These are phyloP conservation scores for Paracoccidioides brasiliensis DNA, from an alignment of 2,329 filamentous ascomycete genomes.

Conservation along the genomic window DNA sequence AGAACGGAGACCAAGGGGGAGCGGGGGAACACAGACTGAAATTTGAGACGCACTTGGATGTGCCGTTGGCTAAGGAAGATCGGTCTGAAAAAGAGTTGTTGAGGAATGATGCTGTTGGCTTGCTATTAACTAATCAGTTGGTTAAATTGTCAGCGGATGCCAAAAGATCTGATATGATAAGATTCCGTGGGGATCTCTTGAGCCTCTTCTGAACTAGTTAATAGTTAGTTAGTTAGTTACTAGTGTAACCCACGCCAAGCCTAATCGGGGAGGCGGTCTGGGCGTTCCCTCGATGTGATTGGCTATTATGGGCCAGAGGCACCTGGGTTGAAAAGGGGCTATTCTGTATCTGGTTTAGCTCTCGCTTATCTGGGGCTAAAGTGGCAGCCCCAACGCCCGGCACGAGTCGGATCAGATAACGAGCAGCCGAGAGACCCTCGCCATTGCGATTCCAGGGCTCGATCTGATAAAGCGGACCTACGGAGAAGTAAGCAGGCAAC, in stretches of 20 bases:
- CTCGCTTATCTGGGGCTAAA: not conserved
- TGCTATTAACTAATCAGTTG: not conserved
- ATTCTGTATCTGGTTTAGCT: too few species aligned
- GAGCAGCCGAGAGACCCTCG: too few species aligned
- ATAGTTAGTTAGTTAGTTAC: too few species aligned
- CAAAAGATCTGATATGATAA: conserved; percentile 14
- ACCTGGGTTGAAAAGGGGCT: too few species aligned
- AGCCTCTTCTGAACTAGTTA: too few species aligned
- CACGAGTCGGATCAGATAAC: conserved; percentile 10
- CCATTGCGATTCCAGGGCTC: not conserved
- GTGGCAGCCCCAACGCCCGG: too few species aligned
- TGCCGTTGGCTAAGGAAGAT: too few species aligned
- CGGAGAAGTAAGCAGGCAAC: too few species aligned
- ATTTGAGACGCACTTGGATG: not conserved
- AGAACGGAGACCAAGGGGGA: not conserved
- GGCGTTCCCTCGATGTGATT: not conserved
- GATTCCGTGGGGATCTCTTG: conserved; percentile 7
- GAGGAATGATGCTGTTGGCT: not conserved
- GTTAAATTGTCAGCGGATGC: not conserved
- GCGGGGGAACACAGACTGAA: not conserved
- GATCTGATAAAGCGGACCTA: not conserved
- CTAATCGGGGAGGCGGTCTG: too few species aligned
- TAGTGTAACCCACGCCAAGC: too few species aligned
- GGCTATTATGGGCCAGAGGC: not conserved
- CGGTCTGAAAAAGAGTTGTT: too few species aligned